These are phyloP conservation scores for Nakazawaea ernobii DNA, from an alignment of 805 yeast genomes.

Conservation along the genomic window DNA sequence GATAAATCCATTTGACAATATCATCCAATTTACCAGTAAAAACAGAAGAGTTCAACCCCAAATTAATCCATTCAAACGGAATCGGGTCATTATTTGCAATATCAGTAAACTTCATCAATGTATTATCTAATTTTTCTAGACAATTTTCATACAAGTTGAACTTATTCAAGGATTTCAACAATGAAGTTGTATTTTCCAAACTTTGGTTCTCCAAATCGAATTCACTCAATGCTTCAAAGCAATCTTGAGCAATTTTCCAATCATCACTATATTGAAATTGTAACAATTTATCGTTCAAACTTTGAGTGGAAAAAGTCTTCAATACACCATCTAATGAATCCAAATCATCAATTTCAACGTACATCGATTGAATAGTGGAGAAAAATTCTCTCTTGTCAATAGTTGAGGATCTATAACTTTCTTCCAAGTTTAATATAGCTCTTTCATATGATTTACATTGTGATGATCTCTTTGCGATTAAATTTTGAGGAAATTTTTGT, in stretches of 20 bases:
- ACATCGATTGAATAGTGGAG: conserved; percentile 66
- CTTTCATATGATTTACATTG: conserved; percentile 85
- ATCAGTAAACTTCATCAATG: conserved; percentile 17
- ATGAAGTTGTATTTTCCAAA: conserved; percentile 41
- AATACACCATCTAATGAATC: conserved; percentile 88
- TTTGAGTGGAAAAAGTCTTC: conserved; percentile 62
- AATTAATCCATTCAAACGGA: conserved; percentile 53
- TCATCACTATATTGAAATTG: conserved; percentile 81
- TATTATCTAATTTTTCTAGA: conserved; percentile 39
- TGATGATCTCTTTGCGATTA: conserved; percentile 72
- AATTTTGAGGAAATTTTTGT: conserved; percentile 52
- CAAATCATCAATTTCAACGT: conserved; percentile 80
- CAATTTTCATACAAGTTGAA: conserved; percentile 73
- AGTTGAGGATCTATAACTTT: conserved; percentile 43
- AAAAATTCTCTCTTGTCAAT: conserved; percentile 33
- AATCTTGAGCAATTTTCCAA: conserved; percentile 84
- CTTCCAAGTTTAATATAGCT: conserved; percentile 80
- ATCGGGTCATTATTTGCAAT: conserved; percentile 15
- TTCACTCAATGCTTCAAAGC: conserved; percentile 63
- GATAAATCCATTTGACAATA: conserved; percentile 53
- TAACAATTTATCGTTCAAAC: conserved; percentile 67
- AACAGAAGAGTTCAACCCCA: conserved; percentile 75
- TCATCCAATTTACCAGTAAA: conserved; percentile 49
- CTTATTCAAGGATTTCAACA: conserved; percentile 65
- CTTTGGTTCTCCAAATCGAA: conserved; percentile 21